phyloP scores from a whole-genome alignment of 345 rosid species.

The Trapa incisa region DNA sequence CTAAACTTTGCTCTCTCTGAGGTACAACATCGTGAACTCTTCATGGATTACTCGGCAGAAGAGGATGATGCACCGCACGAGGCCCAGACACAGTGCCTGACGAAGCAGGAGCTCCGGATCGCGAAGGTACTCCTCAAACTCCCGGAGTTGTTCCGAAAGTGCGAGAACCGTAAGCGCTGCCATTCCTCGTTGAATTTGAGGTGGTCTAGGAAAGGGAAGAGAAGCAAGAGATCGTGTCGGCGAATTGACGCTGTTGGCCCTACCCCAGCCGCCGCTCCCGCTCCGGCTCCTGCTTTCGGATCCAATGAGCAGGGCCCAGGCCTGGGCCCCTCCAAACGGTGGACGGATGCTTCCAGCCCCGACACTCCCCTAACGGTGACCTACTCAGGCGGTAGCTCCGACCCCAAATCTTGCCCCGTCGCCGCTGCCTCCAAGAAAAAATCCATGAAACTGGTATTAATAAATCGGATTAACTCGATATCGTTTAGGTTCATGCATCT shows the following conservation, averaged over 20 bases:
- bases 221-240: background rate
- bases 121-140: background rate
- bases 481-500: background rate
- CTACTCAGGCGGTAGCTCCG: conserved; percentile 1
- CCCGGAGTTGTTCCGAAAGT: background rate
- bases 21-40: background rate
- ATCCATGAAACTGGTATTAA: background rate
- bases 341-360: conserved; percentile 3
- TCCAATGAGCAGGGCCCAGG: background rate
- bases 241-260: background rate
- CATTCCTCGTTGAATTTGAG: background rate
- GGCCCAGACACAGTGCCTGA: background rate
- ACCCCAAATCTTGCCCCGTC: background rate
- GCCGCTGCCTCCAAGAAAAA: background rate
- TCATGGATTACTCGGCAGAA: background rate
- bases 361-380: background rate
- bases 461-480: background rate
- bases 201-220: background rate
- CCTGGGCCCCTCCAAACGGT: background rate
- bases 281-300: background rate
- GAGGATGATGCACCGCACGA: background rate
- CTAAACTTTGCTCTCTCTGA: background rate
- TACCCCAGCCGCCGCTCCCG: background rate
- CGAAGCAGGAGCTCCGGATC: background rate
- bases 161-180: background rate